Evolutionary conservation across 2,329 filamentous ascomycete genomes (phyloP).

Genomic region (Cladophialophora yegresii): DNA sequence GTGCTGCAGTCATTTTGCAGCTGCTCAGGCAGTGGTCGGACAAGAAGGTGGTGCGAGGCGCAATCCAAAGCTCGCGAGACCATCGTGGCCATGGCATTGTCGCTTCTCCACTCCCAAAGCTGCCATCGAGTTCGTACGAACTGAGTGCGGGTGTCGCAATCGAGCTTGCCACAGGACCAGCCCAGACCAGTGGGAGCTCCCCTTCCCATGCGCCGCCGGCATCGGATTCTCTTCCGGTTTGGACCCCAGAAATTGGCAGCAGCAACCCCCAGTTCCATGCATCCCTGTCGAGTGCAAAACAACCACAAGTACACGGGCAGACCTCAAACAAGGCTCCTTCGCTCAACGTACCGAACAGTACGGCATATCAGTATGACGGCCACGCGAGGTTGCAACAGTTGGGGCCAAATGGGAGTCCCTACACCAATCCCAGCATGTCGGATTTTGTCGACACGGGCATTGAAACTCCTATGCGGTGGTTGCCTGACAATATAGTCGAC

Average conservation of each 20-base stretch:
- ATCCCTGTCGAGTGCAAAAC: neutral
- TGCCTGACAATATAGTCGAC: constrained; percentile 15
- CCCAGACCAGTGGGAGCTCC: neutral
- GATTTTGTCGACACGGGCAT: constrained; percentile 7
- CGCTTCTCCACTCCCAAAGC: neutral
- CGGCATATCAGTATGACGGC: constrained; percentile 1
- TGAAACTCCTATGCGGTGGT: constrained; percentile 16
- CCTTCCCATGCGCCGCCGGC: neutral
- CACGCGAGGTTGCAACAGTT: constrained; percentile 1
- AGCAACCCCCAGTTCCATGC: neutral
- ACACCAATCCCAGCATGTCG: neutral
- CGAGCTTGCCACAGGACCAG: neutral
- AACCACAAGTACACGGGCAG: neutral
- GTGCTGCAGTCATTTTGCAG: constrained; percentile 18
- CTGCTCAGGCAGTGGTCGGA: constrained; percentile 14
- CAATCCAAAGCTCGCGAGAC: neutral
- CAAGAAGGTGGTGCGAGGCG: neutral
- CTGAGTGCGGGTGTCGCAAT: neutral
- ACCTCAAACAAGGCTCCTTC: neutral
- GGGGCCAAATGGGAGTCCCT: neutral
- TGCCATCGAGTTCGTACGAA: neutral
- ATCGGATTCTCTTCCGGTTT: neutral
- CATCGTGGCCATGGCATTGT: neutral
- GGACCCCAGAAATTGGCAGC: neutral
- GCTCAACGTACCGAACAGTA: neutral